Percentiles rank a stretch among this genome's conserved stretches.
These are phyloP conservation scores for Monarda citriodora DNA, from an alignment of 305 asterid species.

Conservation along the genomic window DNA sequence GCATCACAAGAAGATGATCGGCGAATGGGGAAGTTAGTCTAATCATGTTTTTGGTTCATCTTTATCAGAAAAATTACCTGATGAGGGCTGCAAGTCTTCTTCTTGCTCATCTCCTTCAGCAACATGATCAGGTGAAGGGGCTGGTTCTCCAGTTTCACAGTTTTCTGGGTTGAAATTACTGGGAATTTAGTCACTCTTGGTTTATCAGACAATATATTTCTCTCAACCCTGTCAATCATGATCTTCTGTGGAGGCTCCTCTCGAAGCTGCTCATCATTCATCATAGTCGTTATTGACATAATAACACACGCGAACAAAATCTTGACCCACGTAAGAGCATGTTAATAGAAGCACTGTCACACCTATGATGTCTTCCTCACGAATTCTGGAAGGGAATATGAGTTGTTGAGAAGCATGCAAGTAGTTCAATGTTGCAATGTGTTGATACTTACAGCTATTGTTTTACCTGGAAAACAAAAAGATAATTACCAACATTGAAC, in stretches of 20 bases:
- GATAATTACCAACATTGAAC: slow-evolving; percentile 93
- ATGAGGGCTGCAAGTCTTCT: slow-evolving; percentile 41
- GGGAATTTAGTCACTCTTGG: slow-evolving; percentile 90
- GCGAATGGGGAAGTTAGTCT: slow-evolving; percentile 8
- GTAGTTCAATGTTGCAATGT: slow-evolving; percentile 6
- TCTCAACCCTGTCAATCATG: slow-evolving; percentile 70
- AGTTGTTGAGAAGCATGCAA: slow-evolving; percentile 10
- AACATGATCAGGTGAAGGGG: slow-evolving; percentile 45
- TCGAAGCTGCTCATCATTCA: slow-evolving; percentile 65
- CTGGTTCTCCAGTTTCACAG: slow-evolving; percentile 61
- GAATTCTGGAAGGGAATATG: slow-evolving; percentile 57
- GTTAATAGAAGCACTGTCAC: slow-evolving; percentile 92
- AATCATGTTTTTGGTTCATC: slow-evolving; percentile 29
- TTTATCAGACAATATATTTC: slow-evolving; percentile 80
- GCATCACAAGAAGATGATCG: slow-evolving; percentile 8
- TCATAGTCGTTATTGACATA: slow-evolving; percentile 91
- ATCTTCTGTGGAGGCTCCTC: slow-evolving; percentile 90
- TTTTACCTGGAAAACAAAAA: slow-evolving; percentile 85
- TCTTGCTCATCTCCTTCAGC: slow-evolving; percentile 53
- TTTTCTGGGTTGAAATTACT: slow-evolving; percentile 77
- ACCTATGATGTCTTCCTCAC: slow-evolving; percentile 92
- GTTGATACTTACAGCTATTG: background rate
- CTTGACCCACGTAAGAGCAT: slow-evolving; percentile 90
- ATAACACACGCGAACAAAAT: slow-evolving; percentile 87
- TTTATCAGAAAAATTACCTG: slow-evolving; percentile 33